phyloP scores from a whole-genome alignment of 495 filamentous ascomycete genomes.

The Lophiotrema nucula region DNA sequence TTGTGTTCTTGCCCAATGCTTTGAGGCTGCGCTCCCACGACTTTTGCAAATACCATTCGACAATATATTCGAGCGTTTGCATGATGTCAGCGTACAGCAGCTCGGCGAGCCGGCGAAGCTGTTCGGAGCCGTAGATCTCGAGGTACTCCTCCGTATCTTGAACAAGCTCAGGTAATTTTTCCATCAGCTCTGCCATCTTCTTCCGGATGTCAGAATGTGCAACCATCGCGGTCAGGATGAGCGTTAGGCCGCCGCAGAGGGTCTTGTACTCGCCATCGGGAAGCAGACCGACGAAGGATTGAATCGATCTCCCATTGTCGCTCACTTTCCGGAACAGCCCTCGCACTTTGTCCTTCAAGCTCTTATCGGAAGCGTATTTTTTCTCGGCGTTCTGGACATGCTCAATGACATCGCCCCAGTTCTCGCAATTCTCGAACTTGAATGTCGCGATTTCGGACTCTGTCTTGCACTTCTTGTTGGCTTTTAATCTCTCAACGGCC shows the following conservation, averaged over 20 bases:
- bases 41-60: neutral
- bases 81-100: neutral
- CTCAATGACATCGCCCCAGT: slow-evolving; percentile 10
- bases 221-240: slow-evolving; percentile 16
- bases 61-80: neutral
- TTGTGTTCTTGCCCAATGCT: neutral
- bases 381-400: neutral
- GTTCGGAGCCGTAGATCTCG: neutral
- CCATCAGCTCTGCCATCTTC: slow-evolving; percentile 11
- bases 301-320: slow-evolving; percentile 8
- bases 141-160: slow-evolving; percentile 1
- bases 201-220: slow-evolving; percentile 2
- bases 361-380: neutral
- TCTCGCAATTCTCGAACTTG: neutral
- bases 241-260: slow-evolving; percentile 9
- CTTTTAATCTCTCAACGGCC: neutral
- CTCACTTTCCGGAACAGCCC: slow-evolving; percentile 9
- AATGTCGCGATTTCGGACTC: slow-evolving; percentile 6
- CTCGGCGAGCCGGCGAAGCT: neutral
- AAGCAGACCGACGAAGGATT: slow-evolving; percentile 12
- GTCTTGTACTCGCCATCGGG: slow-evolving; percentile 18
- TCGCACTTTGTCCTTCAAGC: slow-evolving; percentile 8
- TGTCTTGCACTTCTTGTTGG: slow-evolving; percentile 1
- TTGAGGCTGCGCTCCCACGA: neutral
- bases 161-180: neutral